These are phyloP conservation scores for Apostasia ramifera DNA, from an alignment of 106 monocot genomes.

Conservation along the genomic window DNA sequence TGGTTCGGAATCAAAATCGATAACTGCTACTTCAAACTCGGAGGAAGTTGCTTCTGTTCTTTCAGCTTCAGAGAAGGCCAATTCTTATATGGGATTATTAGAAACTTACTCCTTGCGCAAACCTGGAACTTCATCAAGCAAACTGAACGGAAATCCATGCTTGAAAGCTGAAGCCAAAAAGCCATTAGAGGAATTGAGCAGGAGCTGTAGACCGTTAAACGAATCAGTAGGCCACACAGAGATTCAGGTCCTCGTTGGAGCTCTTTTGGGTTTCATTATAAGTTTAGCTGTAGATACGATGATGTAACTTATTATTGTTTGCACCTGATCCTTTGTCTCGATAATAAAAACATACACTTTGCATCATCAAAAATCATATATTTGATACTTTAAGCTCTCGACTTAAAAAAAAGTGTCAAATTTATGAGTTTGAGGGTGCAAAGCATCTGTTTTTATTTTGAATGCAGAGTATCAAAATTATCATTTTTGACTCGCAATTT, in stretches of 20 bases:
- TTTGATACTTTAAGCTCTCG: too few species aligned
- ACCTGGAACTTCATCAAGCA: slow-evolving; percentile 3
- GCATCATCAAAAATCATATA: too few species aligned
- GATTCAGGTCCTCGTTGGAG: slow-evolving; percentile 53
- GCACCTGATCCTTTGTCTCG: not conserved
- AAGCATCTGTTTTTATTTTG: too few species aligned
- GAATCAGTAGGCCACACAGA: slow-evolving; percentile 66
- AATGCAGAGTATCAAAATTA: too few species aligned
- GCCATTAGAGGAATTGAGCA: not conserved
- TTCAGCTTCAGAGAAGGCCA: slow-evolving; percentile 10
- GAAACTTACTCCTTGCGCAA: slow-evolving; percentile 8
- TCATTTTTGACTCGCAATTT: too few species aligned
- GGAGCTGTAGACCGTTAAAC: slow-evolving; percentile 20
- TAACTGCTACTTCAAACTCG: slow-evolving; percentile 19
- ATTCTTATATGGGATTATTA: slow-evolving; percentile 5
- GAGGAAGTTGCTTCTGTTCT: slow-evolving; percentile 17
- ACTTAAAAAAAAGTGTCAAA: too few species aligned
- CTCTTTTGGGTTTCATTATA: slow-evolving; percentile 43
- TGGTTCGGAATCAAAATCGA: slow-evolving; percentile 11
- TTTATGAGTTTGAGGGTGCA: too few species aligned
- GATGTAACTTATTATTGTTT: slow-evolving; percentile 14
- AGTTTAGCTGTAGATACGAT: slow-evolving; percentile 33
- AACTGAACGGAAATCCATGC: not conserved
- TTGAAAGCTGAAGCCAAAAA: slow-evolving; percentile 12
- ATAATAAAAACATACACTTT: not conserved